Conservation (phyloP, 306 rosid genomes). For the Echinosophora koreensis region DNA sequence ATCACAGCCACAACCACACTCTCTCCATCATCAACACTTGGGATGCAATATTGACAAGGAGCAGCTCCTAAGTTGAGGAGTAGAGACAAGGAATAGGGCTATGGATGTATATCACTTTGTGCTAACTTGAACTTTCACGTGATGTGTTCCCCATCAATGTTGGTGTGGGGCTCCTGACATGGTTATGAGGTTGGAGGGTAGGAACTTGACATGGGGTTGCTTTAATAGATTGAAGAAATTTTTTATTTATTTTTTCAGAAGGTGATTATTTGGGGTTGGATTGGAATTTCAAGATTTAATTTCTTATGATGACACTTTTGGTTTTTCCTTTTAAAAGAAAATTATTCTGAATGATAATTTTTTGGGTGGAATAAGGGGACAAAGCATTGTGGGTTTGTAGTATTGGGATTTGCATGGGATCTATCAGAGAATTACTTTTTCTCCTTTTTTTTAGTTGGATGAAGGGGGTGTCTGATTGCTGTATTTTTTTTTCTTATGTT, state of each 20-base stretch:
- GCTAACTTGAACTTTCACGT: constrained; percentile 66
- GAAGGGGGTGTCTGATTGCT: constrained; percentile 49
- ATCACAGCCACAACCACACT: constrained; percentile 43
- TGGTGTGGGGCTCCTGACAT: constrained; percentile 55
- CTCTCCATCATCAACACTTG: constrained; percentile 42
- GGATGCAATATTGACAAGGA: constrained; percentile 47
- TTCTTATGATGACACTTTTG: constrained; percentile 24
- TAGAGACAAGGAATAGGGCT: constrained; percentile 12
- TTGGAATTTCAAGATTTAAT: constrained; percentile 46
- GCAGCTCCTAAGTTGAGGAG: constrained; percentile 53
- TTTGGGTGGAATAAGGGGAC: constrained; percentile 41
- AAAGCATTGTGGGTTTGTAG: constrained; percentile 51
- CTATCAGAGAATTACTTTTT: constrained; percentile 46
- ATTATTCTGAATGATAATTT: constrained; percentile 37
- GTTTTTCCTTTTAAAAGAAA: constrained; percentile 32
- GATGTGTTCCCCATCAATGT: constrained; percentile 62
- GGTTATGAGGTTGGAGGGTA: constrained; percentile 46
- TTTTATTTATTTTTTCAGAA: constrained; percentile 13
- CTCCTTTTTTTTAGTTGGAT: constrained; percentile 31
- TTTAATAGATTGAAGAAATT: constrained; percentile 46
- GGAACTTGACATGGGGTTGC: constrained; percentile 55
- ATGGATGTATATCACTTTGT: constrained; percentile 38
- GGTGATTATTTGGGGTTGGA: constrained; percentile 50
- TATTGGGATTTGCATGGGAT: constrained; percentile 52
- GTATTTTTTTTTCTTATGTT: constrained; percentile 43